These are phyloP conservation scores for Nicotiana sylvestris DNA, from an alignment of 257 asterid species.

Conservation along the genomic window DNA sequence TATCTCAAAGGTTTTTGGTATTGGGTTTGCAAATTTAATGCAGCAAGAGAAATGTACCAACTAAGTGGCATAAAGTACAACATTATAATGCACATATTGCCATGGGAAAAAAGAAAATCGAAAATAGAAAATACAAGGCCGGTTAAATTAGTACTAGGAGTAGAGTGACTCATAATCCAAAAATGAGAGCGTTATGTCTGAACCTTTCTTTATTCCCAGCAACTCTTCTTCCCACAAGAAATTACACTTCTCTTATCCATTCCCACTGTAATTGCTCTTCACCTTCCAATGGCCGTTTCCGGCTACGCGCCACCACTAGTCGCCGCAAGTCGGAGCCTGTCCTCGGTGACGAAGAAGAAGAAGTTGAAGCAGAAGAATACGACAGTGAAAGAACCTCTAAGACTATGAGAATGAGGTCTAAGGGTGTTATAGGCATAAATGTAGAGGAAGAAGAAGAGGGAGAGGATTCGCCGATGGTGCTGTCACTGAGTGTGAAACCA, in stretches of 20 bases:
- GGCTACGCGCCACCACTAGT: background rate
- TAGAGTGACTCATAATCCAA: background rate
- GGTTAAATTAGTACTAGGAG: background rate
- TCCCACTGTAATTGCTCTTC: background rate
- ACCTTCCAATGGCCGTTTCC: background rate
- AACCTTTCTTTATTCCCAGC: background rate
- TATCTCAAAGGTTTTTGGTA: no score
- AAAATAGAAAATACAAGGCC: background rate
- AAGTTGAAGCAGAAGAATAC: conserved; percentile 4
- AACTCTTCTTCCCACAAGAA: background rate
- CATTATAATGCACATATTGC: background rate
- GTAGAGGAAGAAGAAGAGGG: conserved; percentile 23
- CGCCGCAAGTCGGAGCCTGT: conserved; percentile 20
- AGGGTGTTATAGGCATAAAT: background rate
- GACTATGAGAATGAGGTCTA: conserved; percentile 17
- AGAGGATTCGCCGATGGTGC: conserved; percentile 39
- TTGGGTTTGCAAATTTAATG: background rate
- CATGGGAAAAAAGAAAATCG: background rate
- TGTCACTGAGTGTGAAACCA: conserved; percentile 79
- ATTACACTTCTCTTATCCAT: background rate
- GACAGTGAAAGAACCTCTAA: conserved; percentile 20
- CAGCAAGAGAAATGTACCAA: background rate
- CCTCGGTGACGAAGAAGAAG: conserved; percentile 19
- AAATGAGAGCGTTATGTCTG: background rate
- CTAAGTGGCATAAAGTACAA: background rate